Conservation (phyloP, 83 land plant species). For the Picea mariana region DNA sequence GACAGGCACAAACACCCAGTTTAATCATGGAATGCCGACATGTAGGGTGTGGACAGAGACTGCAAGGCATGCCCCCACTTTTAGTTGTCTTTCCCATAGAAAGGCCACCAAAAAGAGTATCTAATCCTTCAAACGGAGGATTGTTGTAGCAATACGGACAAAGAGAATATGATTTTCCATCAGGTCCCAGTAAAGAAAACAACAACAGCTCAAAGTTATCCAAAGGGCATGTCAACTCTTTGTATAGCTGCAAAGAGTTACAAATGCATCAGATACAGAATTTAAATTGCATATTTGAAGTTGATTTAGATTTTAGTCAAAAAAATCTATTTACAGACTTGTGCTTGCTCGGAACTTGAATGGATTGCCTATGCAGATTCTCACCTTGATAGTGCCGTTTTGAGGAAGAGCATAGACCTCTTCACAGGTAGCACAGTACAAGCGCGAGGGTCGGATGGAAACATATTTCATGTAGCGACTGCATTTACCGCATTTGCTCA, state of each 20-base stretch:
- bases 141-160: slow-evolving; percentile 96
- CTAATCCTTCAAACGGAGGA: slow-evolving; percentile 93
- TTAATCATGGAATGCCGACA: slow-evolving; percentile 86
- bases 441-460: slow-evolving; percentile 78
- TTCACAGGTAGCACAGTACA: slow-evolving; percentile 90
- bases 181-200: slow-evolving; percentile 86
- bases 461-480: slow-evolving; percentile 93
- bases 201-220: slow-evolving; percentile 92
- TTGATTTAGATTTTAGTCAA: too few relatives aligned
- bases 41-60: slow-evolving; percentile 92
- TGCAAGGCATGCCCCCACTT: slow-evolving; percentile 96
- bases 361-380: not conserved
- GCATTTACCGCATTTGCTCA: slow-evolving; percentile 98
- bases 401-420: slow-evolving; percentile 94
- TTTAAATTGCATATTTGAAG: too few relatives aligned
- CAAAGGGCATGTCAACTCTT: slow-evolving; percentile 90
- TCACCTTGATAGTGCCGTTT: slow-evolving; percentile 85
- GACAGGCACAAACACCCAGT: slow-evolving; percentile 98
- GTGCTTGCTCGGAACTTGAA: not conserved
- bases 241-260: slow-evolving; percentile 71
- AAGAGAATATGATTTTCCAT: slow-evolving; percentile 90
- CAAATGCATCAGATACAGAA: not conserved
- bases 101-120: slow-evolving; percentile 50
- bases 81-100: slow-evolving; percentile 36
- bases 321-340: not conserved